Base-by-base conservation (phyloP, 371 early-diverging fungal species). In the Mucor sp. region DNA sequence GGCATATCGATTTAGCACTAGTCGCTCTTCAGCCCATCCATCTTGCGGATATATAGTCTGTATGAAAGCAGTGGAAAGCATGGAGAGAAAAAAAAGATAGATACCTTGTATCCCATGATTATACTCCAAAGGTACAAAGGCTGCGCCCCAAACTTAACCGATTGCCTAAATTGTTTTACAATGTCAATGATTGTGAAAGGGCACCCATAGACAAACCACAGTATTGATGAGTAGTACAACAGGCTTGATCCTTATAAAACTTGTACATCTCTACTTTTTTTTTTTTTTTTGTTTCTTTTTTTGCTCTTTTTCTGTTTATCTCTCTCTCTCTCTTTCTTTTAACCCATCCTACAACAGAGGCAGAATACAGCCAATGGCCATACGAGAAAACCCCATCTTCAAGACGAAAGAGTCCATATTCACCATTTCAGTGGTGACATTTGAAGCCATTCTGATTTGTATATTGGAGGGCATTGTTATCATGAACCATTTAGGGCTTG, bases 391-490 rank as follows among this genome's bases (percentile, higher is more conserved):
- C 28, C 66, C 70, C 1, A 35, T 76, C n/a, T 77, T 80, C 53
- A 67, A 68, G 21, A 69, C 78, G 32, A 75, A 65, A 44, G 75
- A 74, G n/a, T 73, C 80, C 2, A 72, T 68, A 19, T 58, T 65
- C 7, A 77, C 74, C 3, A 35, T 83, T 1, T 47, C 60, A 4
- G 67, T 83, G 6, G 75, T 83, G 0, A 66, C 76, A 6, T 63
- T 71, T 23, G 80, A 84, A 55, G 73, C 74, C 15, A 62, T 84
- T 7, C 55, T 80, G 0, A 76, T 84, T 21, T 78, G 74, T 59
- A 74, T 81, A 58, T 66, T 81, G 21, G 84, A 81, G 58, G 81
- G 80, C 0, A 75, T 80, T 25, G 77, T 84, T 4, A 74, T 84
- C 57, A 72, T 62, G 68, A 73, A 80, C 43, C 84, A 84, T 66